Conservation (phyloP, 2,329 filamentous ascomycete species). For the Botryotinia convoluta region DNA sequence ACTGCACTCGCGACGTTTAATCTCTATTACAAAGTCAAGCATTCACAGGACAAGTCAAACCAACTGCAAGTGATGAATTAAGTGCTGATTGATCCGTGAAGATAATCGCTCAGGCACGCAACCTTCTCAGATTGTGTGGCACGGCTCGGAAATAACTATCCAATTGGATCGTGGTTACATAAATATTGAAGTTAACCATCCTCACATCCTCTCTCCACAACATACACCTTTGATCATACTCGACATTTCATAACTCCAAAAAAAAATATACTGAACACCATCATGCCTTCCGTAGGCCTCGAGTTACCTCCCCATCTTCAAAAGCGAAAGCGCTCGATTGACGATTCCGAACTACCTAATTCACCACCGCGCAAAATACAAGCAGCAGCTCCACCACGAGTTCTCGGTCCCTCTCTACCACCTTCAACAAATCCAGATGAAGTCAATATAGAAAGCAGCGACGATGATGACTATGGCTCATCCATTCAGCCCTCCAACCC, state of each 20-base stretch:
- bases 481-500: constrained; percentile 10
- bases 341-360: constrained; percentile 40
- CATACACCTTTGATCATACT: constrained; percentile 8
- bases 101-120: not conserved
- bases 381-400: constrained; percentile 31
- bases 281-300: constrained; percentile 54
- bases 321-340: constrained; percentile 58
- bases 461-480: constrained; percentile 36
- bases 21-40: not conserved
- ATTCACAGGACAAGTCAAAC: not conserved
- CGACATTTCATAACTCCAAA: not conserved
- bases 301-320: constrained; percentile 64
- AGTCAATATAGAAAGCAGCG: constrained; percentile 46
- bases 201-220: not conserved
- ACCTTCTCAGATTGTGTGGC: constrained; percentile 1
- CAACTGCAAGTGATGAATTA: not conserved
- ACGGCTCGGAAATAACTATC: constrained; percentile 3
- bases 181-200: constrained; percentile 1
- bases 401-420: constrained; percentile 32
- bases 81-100: not conserved
- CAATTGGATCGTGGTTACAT: constrained; percentile 8
- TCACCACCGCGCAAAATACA: constrained; percentile 48
- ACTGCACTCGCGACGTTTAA: constrained; percentile 8
- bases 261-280: not conserved
- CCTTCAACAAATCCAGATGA: constrained; percentile 45